phyloP scores from a whole-genome alignment of 2,329 filamentous ascomycete species.

The Diplodia mutila region DNA sequence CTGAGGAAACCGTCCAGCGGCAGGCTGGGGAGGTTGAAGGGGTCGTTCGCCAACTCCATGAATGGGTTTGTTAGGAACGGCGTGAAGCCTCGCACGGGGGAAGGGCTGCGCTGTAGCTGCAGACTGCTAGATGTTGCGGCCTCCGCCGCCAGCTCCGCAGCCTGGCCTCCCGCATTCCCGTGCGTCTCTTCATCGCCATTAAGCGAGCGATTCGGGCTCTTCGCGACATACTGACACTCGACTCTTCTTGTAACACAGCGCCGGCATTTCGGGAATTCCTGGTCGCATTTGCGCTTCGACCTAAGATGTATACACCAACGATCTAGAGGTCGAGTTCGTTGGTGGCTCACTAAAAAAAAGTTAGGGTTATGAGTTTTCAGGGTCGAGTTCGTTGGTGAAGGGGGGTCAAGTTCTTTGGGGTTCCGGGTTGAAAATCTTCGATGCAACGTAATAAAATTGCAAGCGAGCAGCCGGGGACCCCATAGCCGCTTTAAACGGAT shows the following conservation, averaged over 20 bases:
- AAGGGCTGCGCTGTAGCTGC: not conserved
- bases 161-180: not conserved
- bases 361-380: not conserved
- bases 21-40: constrained; percentile 27
- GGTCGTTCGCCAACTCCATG: constrained; percentile 27
- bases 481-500: not conserved
- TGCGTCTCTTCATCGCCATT: too few species aligned
- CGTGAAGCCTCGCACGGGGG: not conserved
- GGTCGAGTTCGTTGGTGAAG: too few species aligned
- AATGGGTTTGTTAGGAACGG: constrained; percentile 14
- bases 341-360: not conserved
- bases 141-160: not conserved
- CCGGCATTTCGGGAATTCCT: constrained; percentile 27
- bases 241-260: constrained; percentile 28
- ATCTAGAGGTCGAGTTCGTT: not conserved
- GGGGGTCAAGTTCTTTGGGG: not conserved
- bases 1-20: not conserved
- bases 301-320: not conserved
- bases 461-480: not conserved
- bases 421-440: not conserved
- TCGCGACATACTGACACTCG: constrained; percentile 18
- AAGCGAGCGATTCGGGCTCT: too few species aligned
- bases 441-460: not conserved
- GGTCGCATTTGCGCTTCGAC: constrained; percentile 31
- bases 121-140: not conserved